Conservation (phyloP, 306 rosid genomes). For the Sicyos baderoa region DNA sequence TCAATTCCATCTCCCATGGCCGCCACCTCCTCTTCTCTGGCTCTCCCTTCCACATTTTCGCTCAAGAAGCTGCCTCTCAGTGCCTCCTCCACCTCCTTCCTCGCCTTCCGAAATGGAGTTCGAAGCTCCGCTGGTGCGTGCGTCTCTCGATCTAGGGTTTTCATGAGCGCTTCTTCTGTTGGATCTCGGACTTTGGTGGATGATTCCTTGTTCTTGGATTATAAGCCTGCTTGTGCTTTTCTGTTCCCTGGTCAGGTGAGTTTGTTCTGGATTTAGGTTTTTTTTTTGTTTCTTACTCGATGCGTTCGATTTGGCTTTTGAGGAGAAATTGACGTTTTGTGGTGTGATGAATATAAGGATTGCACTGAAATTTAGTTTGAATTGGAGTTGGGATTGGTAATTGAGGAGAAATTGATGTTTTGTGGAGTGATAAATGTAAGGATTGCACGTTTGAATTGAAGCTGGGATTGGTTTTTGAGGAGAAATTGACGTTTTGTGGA, state of each 20-base stretch:
- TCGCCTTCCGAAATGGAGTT: too few species aligned
- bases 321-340: too few species aligned
- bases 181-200: slow-evolving; percentile 49
- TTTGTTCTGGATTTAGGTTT: not conserved
- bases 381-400: not conserved
- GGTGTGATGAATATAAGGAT: not conserved
- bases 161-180: slow-evolving; percentile 53
- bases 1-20: slow-evolving; percentile 27
- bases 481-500: not conserved
- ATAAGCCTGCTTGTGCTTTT: slow-evolving; percentile 60
- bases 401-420: not conserved
- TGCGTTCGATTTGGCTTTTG: not conserved
- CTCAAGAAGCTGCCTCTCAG: slow-evolving; percentile 30
- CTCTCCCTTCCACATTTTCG: slow-evolving; percentile 40
- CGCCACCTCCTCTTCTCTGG: slow-evolving; percentile 30
- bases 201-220: slow-evolving; percentile 58
- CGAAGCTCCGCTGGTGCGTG: too few species aligned
- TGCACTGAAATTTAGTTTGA: not conserved
- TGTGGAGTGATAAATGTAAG: too few species aligned
- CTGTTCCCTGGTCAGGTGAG: slow-evolving; percentile 91
- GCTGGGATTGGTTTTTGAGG: too few species aligned
- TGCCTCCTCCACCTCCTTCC: slow-evolving; percentile 5
- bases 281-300: not conserved
- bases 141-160: slow-evolving; percentile 53
- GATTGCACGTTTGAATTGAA: not conserved